A percentile compares a stretch with the other conserved stretches of the same genome.
Evolutionary conservation across 2,329 filamentous ascomycete species (phyloP).

Genomic region (Nothophoma quercina): DNA sequence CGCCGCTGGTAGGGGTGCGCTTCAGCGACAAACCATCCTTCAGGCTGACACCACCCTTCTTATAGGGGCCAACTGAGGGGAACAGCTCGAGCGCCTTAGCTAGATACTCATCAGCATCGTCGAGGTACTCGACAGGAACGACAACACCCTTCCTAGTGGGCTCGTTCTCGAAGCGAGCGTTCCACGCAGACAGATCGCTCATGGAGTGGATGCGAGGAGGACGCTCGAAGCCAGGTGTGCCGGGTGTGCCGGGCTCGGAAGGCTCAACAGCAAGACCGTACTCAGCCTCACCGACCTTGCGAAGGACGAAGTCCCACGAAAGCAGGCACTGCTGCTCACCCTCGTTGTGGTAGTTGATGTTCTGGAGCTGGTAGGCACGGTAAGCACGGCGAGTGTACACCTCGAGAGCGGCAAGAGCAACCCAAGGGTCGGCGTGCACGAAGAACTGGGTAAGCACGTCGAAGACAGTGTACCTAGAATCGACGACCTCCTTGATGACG

Average conservation of each 20-base stretch:
- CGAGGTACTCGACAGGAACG: slow-evolving; percentile 89
- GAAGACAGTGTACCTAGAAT: slow-evolving; percentile 98
- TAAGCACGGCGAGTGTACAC: slow-evolving; percentile 97
- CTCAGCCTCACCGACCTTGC: slow-evolving; percentile 91
- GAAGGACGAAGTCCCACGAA: slow-evolving; percentile 94
- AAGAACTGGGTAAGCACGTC: slow-evolving; percentile 97
- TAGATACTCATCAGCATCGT: slow-evolving; percentile 90
- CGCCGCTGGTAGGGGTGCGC: slow-evolving; percentile 62
- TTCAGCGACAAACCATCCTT: slow-evolving; percentile 64
- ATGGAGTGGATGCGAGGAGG: slow-evolving; percentile 87
- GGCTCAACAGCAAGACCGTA: slow-evolving; percentile 83
- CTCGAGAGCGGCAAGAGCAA: slow-evolving; percentile 90
- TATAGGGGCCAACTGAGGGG: slow-evolving; percentile 64
- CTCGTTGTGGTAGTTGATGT: slow-evolving; percentile 85
- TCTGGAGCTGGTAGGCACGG: slow-evolving; percentile 91
- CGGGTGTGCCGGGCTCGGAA: slow-evolving; percentile 74
- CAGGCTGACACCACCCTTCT: slow-evolving; percentile 58
- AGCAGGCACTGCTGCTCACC: slow-evolving; percentile 78
- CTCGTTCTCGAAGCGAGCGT: slow-evolving; percentile 73
- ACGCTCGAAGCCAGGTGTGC: slow-evolving; percentile 72
- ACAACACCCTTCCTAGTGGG: slow-evolving; percentile 91
- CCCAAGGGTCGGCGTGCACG: slow-evolving; percentile 91
- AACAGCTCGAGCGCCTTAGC: slow-evolving; percentile 85
- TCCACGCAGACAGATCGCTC: slow-evolving; percentile 92
- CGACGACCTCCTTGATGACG: slow-evolving; percentile 95